A percentile compares a stretch with the other conserved stretches of the same genome.
Conservation (phyloP, 257 asterid genomes). For the Paraleonurus japonicus region DNA sequence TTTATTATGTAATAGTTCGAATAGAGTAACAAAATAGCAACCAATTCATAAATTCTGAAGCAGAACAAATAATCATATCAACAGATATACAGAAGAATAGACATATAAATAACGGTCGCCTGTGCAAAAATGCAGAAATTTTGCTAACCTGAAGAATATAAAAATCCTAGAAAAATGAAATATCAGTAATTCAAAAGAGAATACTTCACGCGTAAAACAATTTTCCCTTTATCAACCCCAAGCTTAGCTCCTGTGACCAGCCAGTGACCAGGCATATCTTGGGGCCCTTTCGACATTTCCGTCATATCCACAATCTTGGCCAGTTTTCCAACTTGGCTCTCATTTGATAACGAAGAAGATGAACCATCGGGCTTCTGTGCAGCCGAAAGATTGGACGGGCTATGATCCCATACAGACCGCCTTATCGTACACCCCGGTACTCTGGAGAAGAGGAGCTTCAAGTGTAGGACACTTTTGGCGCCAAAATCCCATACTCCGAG, state of each 20-base stretch:
- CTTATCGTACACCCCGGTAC: slow-evolving; percentile 98
- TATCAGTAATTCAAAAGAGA: slow-evolving; percentile 85
- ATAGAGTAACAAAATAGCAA: slow-evolving; percentile 5
- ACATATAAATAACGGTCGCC: slow-evolving; percentile 20
- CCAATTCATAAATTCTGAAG: slow-evolving; percentile 24
- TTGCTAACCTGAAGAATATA: slow-evolving; percentile 21
- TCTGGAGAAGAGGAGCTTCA: slow-evolving; percentile 88
- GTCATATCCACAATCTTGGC: slow-evolving; percentile 87
- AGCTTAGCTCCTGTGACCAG: slow-evolving; percentile 98
- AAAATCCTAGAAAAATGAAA: slow-evolving; percentile 20
- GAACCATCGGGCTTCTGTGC: slow-evolving; percentile 59
- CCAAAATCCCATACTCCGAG: slow-evolving; percentile 98
- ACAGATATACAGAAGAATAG: slow-evolving; percentile 49
- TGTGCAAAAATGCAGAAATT: slow-evolving; percentile 33
- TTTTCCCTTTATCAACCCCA: slow-evolving; percentile 93
- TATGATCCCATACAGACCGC: slow-evolving; percentile 98
- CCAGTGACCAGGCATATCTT: slow-evolving; percentile 97
- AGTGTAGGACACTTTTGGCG: slow-evolving; percentile 77
- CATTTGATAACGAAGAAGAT: slow-evolving; percentile 56
- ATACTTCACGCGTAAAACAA: slow-evolving; percentile 80
- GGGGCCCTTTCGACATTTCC: slow-evolving; percentile 98
- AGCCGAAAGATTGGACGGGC: slow-evolving; percentile 59
- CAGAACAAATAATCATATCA: slow-evolving; percentile 39
- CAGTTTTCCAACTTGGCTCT: slow-evolving; percentile 63
- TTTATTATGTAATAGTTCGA: slow-evolving; percentile 20